Conservation (phyloP, 768 basidiomycete genomes). For the Russula emetica region DNA sequence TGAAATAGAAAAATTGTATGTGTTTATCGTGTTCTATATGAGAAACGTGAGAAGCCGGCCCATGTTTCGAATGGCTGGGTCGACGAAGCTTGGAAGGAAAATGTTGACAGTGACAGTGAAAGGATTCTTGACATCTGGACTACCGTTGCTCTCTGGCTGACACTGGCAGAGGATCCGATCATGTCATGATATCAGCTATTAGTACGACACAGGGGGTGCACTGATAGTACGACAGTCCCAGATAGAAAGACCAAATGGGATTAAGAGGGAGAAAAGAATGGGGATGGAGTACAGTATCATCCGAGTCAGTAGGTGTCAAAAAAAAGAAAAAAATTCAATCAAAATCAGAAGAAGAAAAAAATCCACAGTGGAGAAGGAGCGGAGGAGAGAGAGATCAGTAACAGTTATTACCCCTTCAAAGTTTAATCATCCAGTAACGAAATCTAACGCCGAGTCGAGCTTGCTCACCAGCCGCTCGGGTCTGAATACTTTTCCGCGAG, state of each 20-base stretch:
- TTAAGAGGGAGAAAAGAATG: neutral
- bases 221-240: too few species aligned
- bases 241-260: neutral
- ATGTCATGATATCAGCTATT: neutral
- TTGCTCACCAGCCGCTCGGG: constrained; percentile 21
- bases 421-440: constrained; percentile 13
- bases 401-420: neutral
- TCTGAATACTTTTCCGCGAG: constrained; percentile 21
- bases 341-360: neutral
- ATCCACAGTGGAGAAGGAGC: neutral
- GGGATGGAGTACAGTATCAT: neutral
- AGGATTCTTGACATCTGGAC: too few species aligned
- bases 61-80: neutral
- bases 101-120: neutral
- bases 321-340: neutral
- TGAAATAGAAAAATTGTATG: neutral
- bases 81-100: neutral
- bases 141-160: neutral
- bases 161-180: neutral
- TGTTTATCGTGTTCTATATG: neutral
- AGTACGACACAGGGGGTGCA: neutral
- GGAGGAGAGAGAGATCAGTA: neutral
- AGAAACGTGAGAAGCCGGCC: neutral
- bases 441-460: constrained; percentile 24
- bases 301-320: neutral